phyloP scores from a whole-genome alignment of 2,329 filamentous ascomycete genomes.

The Aspergillus neoniger region DNA sequence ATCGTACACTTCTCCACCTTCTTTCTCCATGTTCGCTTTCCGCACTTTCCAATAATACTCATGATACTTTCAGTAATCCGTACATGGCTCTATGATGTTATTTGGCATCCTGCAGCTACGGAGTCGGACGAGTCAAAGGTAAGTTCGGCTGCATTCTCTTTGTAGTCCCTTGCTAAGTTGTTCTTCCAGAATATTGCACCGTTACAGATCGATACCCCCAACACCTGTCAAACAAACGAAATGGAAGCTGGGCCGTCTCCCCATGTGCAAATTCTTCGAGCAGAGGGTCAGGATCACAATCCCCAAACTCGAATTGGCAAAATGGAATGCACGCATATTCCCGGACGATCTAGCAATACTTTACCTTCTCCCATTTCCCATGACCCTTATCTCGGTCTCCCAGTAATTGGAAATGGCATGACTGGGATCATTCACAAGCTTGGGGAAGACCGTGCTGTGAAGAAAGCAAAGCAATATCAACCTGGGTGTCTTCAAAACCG shows the following conservation, averaged over 20 bases:
- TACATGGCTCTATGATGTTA: neutral
- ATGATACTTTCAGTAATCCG: too few relatives aligned
- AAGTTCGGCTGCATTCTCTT: neutral
- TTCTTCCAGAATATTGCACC: neutral
- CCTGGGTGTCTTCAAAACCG: constrained; percentile 16
- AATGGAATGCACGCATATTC: too few relatives aligned
- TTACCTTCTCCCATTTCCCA: neutral
- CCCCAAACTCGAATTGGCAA: too few relatives aligned
- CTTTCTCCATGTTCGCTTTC: too few relatives aligned
- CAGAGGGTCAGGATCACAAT: too few relatives aligned
- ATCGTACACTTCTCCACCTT: too few relatives aligned
- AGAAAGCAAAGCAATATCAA: constrained; percentile 11
- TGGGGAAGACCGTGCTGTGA: constrained; percentile 15
- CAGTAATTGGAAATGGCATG: constrained; percentile 15
- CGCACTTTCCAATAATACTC: too few relatives aligned
- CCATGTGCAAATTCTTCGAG: too few relatives aligned
- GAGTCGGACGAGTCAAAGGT: neutral
- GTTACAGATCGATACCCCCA: too few relatives aligned
- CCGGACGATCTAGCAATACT: neutral
- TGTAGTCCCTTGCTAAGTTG: neutral
- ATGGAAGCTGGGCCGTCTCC: neutral
- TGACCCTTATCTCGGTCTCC: constrained; percentile 11
- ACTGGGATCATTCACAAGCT: constrained; percentile 11
- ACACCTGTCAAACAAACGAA: neutral
- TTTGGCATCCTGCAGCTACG: neutral